Conservation (phyloP, 805 yeast species). For the Millerozyma acaciae region DNA sequence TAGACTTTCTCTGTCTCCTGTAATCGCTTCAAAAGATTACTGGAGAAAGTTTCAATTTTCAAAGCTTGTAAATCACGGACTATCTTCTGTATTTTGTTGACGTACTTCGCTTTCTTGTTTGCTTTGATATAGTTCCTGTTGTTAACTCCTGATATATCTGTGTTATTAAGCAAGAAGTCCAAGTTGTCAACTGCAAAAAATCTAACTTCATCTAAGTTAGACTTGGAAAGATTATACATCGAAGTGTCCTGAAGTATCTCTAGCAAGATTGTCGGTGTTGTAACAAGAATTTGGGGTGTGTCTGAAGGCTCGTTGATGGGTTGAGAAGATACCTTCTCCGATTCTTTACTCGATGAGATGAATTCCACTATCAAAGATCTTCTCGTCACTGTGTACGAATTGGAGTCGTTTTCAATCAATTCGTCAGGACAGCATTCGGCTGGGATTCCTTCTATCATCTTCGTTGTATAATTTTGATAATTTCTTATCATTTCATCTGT, state of each 20-base stretch:
- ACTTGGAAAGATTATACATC: neutral
- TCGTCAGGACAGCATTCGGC: constrained; percentile 20
- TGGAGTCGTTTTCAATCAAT: constrained; percentile 6
- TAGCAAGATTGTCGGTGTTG: constrained; percentile 13
- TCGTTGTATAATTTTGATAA: constrained; percentile 10
- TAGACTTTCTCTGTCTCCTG: neutral
- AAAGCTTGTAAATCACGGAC: constrained; percentile 12
- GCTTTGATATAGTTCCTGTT: constrained; percentile 4
- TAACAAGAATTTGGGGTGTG: constrained; percentile 17
- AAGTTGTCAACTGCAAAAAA: constrained; percentile 23
- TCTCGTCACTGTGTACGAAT: constrained; percentile 11
- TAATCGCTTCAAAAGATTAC: constrained; percentile 6
- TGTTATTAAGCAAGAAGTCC: constrained; percentile 13
- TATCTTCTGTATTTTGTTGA: constrained; percentile 9
- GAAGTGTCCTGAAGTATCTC: constrained; percentile 4
- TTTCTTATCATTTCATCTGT: constrained; percentile 17
- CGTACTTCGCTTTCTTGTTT: constrained; percentile 14
- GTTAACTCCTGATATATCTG: constrained; percentile 7
- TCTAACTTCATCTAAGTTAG: constrained; percentile 9
- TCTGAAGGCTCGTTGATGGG: neutral
- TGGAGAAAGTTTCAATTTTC: constrained; percentile 8
- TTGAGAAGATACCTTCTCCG: constrained; percentile 2
- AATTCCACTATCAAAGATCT: constrained; percentile 16
- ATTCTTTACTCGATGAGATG: constrained; percentile 5
- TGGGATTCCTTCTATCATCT: constrained; percentile 16